Evolutionary conservation across 352 stramenopile species (phyloP).

Genomic region (Phytophthora pinifolia): DNA sequence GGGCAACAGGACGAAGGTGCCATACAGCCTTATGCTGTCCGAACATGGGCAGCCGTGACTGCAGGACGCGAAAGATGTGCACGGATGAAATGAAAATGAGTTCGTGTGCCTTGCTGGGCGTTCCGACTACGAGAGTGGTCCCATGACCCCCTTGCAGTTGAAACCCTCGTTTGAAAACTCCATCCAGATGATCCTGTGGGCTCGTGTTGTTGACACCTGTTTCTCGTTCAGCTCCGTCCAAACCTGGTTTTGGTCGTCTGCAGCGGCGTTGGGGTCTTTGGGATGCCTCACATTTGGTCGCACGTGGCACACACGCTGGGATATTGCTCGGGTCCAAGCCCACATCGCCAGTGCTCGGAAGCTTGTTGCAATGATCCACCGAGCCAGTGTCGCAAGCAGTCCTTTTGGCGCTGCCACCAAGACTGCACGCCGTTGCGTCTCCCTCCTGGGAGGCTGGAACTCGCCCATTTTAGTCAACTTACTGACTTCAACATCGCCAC

Average conservation of each 20-base stretch:
- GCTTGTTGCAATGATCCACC: not conserved
- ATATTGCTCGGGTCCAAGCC: conserved; percentile 5
- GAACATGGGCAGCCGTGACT: conserved; percentile 4
- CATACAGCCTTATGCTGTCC: conserved; percentile 9
- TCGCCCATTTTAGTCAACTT: conserved; percentile 26
- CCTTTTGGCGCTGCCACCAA: conserved; percentile 17
- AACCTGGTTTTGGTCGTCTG: no score
- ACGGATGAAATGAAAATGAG: conserved; percentile 25
- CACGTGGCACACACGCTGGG: conserved; percentile 8
- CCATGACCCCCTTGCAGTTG: no score
- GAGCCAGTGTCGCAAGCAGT: conserved; percentile 4
- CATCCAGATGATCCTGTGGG: no score
- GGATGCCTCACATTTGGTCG: conserved; percentile 12
- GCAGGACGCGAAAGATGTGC: conserved; percentile 12
- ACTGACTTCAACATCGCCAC: conserved; percentile 31
- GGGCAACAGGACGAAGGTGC: conserved; percentile 1
- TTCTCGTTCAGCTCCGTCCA: not conserved
- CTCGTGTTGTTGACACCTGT: not conserved
- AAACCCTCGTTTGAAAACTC: no score
- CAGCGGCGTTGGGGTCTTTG: not conserved
- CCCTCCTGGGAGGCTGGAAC: no score
- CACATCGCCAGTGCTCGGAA: not conserved
- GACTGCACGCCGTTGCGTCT: no score
- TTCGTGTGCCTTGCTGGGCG: conserved; percentile 18
- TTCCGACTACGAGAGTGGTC: not conserved